Evolutionary conservation across 495 filamentous ascomycete genomes (phyloP), one percentile per base, ranked within the genome.

Genomic region (Xylaria cubensis): DNA sequence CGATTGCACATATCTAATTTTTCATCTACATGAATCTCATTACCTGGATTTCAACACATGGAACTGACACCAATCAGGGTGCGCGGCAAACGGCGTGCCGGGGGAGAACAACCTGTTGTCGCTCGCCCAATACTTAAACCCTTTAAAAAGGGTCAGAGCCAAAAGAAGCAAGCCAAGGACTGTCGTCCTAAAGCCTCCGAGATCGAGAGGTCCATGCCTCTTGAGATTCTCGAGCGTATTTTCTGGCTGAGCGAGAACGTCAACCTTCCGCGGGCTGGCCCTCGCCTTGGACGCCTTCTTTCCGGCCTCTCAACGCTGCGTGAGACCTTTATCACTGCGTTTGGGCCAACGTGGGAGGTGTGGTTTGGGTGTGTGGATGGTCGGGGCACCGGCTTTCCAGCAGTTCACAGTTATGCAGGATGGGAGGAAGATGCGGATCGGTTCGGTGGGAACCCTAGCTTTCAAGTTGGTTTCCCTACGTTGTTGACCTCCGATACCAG

Each of bases 171-270:
- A 36, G 15, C 32, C 34, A 61, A 29, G 67, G 17, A 2, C 32
- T 51, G 67, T 29, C 26, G 15, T 39, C 67, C 58, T 59, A 73
- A 69, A 12, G 75, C 76, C 0, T 80, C 82, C 0, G 61, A 61
- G 21, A 73, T 85, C 6, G 82, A 84, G 75, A 73, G 63, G 58
- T 62, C 55, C 39, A 70, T 85, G 13, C 84, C 84, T 1, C 59
- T 78, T 39, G 84, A 85, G 69, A 75, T 85, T 21, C 77, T 85
- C n/a, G 82, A 84, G 74, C 75, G 50, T 3, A 84, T 85, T 68
- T 78, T 83, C 24, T 72, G 76, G 74, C 56, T 80, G 34, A 84
- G 81, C 15, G 75, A 75, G 66, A 84, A 86, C 58, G 24, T 79
- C 64, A 79, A 82, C 68, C 74, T 86, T 8, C 72, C 83, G 1